Conservation (phyloP, 352 stramenopile species). For the Globisporangium camurandrum region DNA sequence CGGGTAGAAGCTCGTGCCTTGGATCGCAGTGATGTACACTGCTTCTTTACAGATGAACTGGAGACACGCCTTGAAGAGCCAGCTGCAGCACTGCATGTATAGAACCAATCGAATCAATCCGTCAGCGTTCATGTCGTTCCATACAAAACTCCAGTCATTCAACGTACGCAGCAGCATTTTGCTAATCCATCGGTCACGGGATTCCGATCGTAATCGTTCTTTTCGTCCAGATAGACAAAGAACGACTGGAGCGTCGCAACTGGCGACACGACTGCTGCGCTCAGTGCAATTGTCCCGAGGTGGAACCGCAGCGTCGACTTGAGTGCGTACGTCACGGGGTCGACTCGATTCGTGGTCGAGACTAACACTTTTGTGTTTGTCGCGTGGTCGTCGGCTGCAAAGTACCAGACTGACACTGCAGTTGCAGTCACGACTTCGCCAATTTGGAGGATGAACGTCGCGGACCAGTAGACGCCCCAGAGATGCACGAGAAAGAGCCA, state of each 20-base stretch:
- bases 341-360: slow-evolving; percentile 33
- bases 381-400: slow-evolving; percentile 50
- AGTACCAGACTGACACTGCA: slow-evolving; percentile 73
- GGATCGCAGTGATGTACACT: slow-evolving; percentile 72
- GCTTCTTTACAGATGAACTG: slow-evolving; percentile 84
- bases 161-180: slow-evolving; percentile 68
- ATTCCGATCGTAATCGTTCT: slow-evolving; percentile 73
- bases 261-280: slow-evolving; percentile 41
- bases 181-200: slow-evolving; percentile 40
- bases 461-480: slow-evolving; percentile 79
- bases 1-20: slow-evolving; percentile 69
- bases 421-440: slow-evolving; percentile 74
- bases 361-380: slow-evolving; percentile 53
- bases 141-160: no score
- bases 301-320: slow-evolving; percentile 59
- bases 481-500: slow-evolving; percentile 74
- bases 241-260: slow-evolving; percentile 66
- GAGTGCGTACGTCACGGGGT: slow-evolving; percentile 63
- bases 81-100: slow-evolving; percentile 60
- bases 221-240: slow-evolving; percentile 77
- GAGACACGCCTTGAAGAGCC: slow-evolving; percentile 77
- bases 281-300: slow-evolving; percentile 65
- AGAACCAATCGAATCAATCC: background rate
- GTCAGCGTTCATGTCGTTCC: no score
- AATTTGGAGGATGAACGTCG: slow-evolving; percentile 55